phyloP scores from a whole-genome alignment of 306 rosid species.

The Abrus precatorius region DNA sequence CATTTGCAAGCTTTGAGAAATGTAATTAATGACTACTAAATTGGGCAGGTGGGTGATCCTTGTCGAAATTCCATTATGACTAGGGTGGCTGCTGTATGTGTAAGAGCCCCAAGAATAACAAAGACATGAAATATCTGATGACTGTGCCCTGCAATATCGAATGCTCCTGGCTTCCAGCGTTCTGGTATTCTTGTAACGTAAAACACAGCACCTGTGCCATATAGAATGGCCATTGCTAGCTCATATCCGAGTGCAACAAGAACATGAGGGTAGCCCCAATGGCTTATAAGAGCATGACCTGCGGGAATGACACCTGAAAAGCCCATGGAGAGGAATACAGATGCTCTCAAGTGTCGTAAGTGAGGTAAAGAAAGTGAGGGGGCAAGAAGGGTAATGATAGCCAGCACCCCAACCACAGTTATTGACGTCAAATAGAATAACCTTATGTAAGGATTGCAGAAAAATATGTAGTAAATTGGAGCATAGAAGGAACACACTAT shows the following conservation, averaged over 20 bases:
- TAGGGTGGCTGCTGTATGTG: slow-evolving; percentile 75
- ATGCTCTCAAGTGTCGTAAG: slow-evolving; percentile 72
- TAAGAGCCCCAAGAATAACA: slow-evolving; percentile 87
- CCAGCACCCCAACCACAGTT: slow-evolving; percentile 68
- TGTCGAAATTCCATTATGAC: slow-evolving; percentile 70
- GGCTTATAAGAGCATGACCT: slow-evolving; percentile 65
- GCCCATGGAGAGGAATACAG: slow-evolving; percentile 83
- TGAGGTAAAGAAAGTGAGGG: slow-evolving; percentile 70
- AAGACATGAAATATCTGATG: slow-evolving; percentile 93
- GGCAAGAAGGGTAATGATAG: slow-evolving; percentile 72
- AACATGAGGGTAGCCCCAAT: slow-evolving; percentile 65
- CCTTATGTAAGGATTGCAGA: slow-evolving; percentile 65
- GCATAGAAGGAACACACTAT: slow-evolving; percentile 87
- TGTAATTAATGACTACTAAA: background rate
- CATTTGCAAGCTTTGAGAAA: background rate
- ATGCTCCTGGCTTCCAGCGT: slow-evolving; percentile 88
- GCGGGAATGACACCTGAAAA: slow-evolving; percentile 89
- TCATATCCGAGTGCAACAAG: slow-evolving; percentile 72
- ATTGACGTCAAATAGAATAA: slow-evolving; percentile 73
- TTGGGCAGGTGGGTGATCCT: slow-evolving; percentile 64
- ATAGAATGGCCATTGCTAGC: slow-evolving; percentile 75
- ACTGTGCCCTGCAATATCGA: slow-evolving; percentile 94
- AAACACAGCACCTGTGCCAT: slow-evolving; percentile 76
- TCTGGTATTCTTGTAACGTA: slow-evolving; percentile 83
- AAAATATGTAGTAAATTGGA: slow-evolving; percentile 85